These are phyloP conservation scores for Persicaria maculosa DNA, from an alignment of 148 eudicot species.

Conservation along the genomic window DNA sequence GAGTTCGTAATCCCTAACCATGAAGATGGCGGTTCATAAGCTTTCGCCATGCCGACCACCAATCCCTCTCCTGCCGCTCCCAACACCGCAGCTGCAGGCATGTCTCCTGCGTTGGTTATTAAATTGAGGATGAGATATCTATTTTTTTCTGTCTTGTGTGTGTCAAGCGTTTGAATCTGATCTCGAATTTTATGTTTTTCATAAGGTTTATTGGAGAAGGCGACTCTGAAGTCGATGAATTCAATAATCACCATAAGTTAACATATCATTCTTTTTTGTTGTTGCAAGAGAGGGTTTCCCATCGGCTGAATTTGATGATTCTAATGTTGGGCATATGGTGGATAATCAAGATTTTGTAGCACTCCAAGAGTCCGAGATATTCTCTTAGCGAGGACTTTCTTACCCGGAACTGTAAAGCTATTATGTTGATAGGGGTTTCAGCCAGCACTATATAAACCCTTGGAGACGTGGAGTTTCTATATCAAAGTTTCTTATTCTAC, in stretches of 20 bases:
- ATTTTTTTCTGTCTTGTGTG: neutral
- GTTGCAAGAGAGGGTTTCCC: no score
- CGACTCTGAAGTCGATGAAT: conserved; percentile 5
- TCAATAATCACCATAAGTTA: neutral
- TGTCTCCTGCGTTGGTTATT: neutral
- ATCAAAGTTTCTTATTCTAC: neutral
- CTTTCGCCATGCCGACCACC: conserved; percentile 1
- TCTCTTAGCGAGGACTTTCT: no score
- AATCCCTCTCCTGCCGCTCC: neutral
- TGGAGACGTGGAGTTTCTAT: no score
- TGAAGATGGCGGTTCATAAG: neutral
- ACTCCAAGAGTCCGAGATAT: no score
- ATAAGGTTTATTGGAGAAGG: neutral
- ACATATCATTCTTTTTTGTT: neutral
- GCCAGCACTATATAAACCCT: no score
- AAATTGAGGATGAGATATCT: neutral
- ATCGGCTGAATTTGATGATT: no score
- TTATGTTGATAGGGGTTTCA: no score
- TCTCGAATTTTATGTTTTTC: neutral
- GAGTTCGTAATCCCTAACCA: no score
- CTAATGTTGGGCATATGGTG: no score
- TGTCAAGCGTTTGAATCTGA: neutral
- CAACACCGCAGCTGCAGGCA: neutral
- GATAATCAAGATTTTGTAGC: no score
- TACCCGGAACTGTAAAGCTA: no score